Base-by-base conservation (phyloP, 805 yeast species). In the Lipomyces chichibuensis region DNA sequence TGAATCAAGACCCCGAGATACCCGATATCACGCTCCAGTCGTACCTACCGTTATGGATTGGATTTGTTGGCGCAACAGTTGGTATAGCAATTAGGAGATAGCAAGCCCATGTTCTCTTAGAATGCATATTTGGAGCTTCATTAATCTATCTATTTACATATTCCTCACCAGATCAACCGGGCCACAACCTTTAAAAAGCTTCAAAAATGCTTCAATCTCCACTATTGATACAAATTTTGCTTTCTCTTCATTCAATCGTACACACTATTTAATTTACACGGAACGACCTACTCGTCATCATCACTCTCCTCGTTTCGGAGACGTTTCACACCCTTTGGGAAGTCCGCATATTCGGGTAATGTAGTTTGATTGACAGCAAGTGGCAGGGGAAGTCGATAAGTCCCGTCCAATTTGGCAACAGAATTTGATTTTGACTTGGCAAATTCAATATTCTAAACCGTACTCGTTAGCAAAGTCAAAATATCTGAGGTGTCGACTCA, bases 341-440 rank as follows among this genome's bases (percentile, higher is more conserved):
- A 60, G 17, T 60, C 59, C 25, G 67, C 56, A 8, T 29, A 59
- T 11, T 43, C 60, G 37, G 74, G 70, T 39, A 72, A 9, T 52
- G 43, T 59, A 20, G 73, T 65, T 23, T 63, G 62, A 11, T 62
- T 56, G 11, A 63, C 52, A 14, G n/a, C 51, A 17, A 65, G 64
- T 29, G 69, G 69, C 14, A 64, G 64, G 23, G 76, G 72, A 57
- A 72, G 35, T 14, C 63, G 59, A 63, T 54, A 76, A 3, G 75
- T 67, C 3, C 78, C 78, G 25, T 76, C 78, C 52, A 74, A 60
- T 59, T 71, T 71, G 8, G 78, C 74, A 33, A 77, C 65, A 3
- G 73, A 76, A 59, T 75, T 43, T 1, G 79, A 74, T 62, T 75
- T 73, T 23, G 73, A 37, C 27, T 66, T 64, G 5, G 82, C 79